Evolutionary conservation across 129 eudicot species (phyloP).

Genomic region (Ambrosia artemisiifolia): DNA sequence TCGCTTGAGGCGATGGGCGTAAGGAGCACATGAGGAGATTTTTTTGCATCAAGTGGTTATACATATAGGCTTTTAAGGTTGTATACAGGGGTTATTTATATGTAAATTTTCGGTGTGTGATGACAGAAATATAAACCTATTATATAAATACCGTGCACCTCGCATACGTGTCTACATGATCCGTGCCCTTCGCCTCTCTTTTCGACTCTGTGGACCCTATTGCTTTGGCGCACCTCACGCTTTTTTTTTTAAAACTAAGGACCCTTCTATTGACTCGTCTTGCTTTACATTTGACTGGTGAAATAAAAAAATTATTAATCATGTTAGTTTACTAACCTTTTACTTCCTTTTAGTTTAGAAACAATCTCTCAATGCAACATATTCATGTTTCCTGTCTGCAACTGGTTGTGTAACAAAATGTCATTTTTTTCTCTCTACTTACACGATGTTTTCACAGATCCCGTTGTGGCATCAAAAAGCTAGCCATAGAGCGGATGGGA

Average conservation of each 20-base stretch:
- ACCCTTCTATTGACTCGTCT: neutral
- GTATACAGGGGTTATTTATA: too few species aligned
- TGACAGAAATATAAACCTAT: too few species aligned
- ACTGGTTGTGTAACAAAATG: neutral
- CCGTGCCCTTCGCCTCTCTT: too few species aligned
- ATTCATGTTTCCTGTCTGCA: neutral
- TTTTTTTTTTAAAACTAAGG: neutral
- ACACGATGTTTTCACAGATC: conserved; percentile 38
- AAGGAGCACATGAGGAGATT: too few species aligned
- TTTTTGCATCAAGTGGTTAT: too few species aligned
- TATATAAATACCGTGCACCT: too few species aligned
- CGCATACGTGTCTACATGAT: too few species aligned
- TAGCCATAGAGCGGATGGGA: conserved; percentile 96
- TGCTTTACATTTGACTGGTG: neutral
- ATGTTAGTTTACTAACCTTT: neutral
- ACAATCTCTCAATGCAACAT: neutral
- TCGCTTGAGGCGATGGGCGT: too few species aligned
- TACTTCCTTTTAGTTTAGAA: neutral
- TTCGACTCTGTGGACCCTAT: too few species aligned
- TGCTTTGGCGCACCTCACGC: too few species aligned
- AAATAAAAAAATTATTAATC: neutral
- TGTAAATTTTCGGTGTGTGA: too few species aligned
- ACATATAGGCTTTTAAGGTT: too few species aligned
- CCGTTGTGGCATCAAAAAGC: conserved; percentile 98
- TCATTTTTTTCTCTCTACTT: neutral